phyloP scores from a whole-genome alignment of 495 filamentous ascomycete genomes.

The Hypoxylon rickii region DNA sequence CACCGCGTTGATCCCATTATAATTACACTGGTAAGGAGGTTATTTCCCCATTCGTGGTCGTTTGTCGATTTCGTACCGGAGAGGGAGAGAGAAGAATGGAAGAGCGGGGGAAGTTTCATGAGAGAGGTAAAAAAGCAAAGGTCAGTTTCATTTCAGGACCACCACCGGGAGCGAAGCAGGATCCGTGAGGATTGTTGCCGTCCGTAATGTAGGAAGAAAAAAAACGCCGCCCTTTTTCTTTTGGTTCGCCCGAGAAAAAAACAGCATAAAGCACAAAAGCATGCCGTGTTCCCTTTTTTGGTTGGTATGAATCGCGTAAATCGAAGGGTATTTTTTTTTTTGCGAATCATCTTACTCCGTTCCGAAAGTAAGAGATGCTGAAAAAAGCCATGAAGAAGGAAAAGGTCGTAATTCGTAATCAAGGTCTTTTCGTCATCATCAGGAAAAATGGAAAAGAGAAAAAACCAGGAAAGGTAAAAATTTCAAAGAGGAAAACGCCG shows the following conservation, averaged over 20 bases:
- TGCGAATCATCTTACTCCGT: too few species aligned
- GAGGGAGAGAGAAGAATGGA: not conserved
- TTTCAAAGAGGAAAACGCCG: conserved; percentile 21
- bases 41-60: not conserved
- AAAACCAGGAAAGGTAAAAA: too few species aligned
- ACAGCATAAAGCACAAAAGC: too few species aligned
- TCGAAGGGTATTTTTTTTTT: not conserved
- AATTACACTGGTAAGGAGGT: not conserved
- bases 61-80: not conserved
- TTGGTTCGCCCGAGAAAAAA: too few species aligned
- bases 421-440: conserved; percentile 16
- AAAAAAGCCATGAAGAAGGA: not conserved
- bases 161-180: not conserved
- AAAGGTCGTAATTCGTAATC: conserved; percentile 22
- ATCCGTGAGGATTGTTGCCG: too few species aligned
- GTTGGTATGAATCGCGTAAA: too few species aligned
- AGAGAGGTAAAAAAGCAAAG: not conserved
- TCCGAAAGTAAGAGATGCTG: not conserved
- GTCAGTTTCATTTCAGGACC: not conserved
- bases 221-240: too few species aligned
- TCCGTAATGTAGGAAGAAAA: not conserved
- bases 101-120: not conserved
- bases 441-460: conserved; percentile 2
- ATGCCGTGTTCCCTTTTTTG: too few species aligned
- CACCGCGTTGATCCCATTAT: not conserved